These are phyloP conservation scores for Aspergillus proliferans DNA, from an alignment of 2,329 filamentous ascomycete genomes.

Conservation along the genomic window DNA sequence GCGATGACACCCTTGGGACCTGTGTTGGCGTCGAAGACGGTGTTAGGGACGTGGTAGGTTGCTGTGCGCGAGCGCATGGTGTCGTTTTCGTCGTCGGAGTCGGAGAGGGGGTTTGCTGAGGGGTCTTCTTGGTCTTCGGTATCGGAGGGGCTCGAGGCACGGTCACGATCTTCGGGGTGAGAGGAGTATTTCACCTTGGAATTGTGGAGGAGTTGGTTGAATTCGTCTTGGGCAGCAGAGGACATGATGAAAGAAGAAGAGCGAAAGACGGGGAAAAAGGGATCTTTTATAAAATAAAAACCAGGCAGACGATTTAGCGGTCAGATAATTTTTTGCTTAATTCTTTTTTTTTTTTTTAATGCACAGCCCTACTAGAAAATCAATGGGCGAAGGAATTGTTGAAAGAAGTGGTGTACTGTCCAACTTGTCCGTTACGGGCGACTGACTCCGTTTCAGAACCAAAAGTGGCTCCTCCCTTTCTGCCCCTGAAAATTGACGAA, in stretches of 20 bases:
- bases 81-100: conserved; percentile 27
- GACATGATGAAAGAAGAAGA: conserved; percentile 26
- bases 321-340: too few relatives aligned
- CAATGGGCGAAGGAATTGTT: too few relatives aligned
- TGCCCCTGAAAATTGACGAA: too few relatives aligned
- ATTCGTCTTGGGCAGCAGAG: conserved; percentile 43
- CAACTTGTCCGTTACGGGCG: too few relatives aligned
- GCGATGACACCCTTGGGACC: conserved; percentile 48
- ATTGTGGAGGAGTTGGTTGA: conserved; percentile 36
- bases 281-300: conserved; percentile 9
- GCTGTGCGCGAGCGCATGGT: conserved; percentile 30
- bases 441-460: too few relatives aligned
- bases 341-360: too few relatives aligned
- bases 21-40: conserved; percentile 44
- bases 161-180: conserved; percentile 40
- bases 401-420: too few relatives aligned
- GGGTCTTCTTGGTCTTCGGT: conserved; percentile 16
- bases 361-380: too few relatives aligned
- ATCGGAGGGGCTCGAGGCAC: conserved; percentile 21
- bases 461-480: too few relatives aligned
- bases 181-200: conserved; percentile 29
- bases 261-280: conserved; percentile 6
- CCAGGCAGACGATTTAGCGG: conserved; percentile 7
- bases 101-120: conserved; percentile 26
- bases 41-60: conserved; percentile 41